Percentiles rank a stretch among this genome's conserved stretches.
These are phyloP conservation scores for Panus rudis DNA, from an alignment of 768 basidiomycete species.

Conservation along the genomic window DNA sequence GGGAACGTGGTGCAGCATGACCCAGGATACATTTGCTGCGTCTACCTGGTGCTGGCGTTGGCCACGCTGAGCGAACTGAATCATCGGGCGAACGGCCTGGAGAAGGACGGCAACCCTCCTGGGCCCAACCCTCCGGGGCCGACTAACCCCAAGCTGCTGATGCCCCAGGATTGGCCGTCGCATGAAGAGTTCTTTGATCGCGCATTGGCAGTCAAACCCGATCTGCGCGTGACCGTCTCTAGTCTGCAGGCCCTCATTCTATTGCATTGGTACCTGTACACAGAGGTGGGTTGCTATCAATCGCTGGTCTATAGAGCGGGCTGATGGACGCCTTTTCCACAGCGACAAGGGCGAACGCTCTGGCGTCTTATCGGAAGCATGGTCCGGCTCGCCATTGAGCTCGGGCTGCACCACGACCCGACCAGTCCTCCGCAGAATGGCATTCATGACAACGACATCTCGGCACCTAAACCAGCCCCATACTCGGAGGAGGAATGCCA, in stretches of 20 bases:
- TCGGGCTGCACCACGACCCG: slow-evolving; percentile 84
- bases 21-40: slow-evolving; percentile 71
- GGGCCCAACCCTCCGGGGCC: slow-evolving; percentile 21
- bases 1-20: slow-evolving; percentile 48
- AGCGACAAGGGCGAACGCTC: slow-evolving; percentile 85
- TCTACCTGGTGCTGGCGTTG: slow-evolving; percentile 72
- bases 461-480: not conserved
- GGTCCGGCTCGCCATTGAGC: slow-evolving; percentile 74
- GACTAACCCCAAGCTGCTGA: slow-evolving; percentile 43
- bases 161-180: slow-evolving; percentile 67
- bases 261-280: slow-evolving; percentile 86
- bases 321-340: slow-evolving; percentile 8
- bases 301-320: not conserved
- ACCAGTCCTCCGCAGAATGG: slow-evolving; percentile 49
- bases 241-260: slow-evolving; percentile 80
- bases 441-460: not conserved
- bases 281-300: slow-evolving; percentile 48
- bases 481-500: slow-evolving; percentile 77
- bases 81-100: slow-evolving; percentile 51
- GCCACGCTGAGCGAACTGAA: slow-evolving; percentile 81
- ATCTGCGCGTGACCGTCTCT: slow-evolving; percentile 74
- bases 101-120: slow-evolving; percentile 35
- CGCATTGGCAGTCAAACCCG: slow-evolving; percentile 71
- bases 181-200: slow-evolving; percentile 83
- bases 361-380: slow-evolving; percentile 86